Conservation (phyloP, 345 rosid genomes). For the Gossypium stocksii region DNA sequence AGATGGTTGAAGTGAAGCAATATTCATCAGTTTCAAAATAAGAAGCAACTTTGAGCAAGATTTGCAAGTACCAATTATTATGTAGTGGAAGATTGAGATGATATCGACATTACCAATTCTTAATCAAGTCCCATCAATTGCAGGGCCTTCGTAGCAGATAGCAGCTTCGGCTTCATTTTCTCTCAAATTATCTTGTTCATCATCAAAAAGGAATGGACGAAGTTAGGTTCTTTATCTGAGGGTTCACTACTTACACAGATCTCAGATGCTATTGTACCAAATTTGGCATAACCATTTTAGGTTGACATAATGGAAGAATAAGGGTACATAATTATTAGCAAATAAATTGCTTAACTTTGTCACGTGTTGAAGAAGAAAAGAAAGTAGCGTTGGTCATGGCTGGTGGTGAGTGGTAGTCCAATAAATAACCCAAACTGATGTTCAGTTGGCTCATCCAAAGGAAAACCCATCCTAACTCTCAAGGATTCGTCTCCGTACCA, state of each 20-base stretch:
- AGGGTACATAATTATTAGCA: background rate
- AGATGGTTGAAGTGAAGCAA: background rate
- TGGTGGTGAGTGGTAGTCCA: too few species aligned
- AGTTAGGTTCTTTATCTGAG: constrained; percentile 27
- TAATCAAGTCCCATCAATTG: constrained; percentile 4
- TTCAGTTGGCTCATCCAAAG: too few species aligned
- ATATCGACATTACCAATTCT: background rate
- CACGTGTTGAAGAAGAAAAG: too few species aligned
- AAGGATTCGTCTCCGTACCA: too few species aligned
- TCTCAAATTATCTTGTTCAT: constrained; percentile 24
- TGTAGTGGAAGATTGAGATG: background rate
- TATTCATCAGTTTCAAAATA: background rate
- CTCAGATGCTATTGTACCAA: constrained; percentile 30
- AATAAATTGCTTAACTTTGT: background rate
- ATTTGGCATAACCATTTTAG: constrained; percentile 3
- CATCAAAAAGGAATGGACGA: constrained; percentile 14
- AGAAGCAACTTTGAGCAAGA: constrained; percentile 6
- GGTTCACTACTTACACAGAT: constrained; percentile 21
- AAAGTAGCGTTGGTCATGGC: too few species aligned
- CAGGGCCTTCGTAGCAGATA: background rate
- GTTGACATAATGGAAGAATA: constrained; percentile 6
- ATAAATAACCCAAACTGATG: too few species aligned
- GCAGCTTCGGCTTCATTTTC: constrained; percentile 11
- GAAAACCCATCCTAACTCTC: too few species aligned
- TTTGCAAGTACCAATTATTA: background rate